Base-by-base conservation (phyloP, 169 alveolate species). In the Babesia bigemina region DNA sequence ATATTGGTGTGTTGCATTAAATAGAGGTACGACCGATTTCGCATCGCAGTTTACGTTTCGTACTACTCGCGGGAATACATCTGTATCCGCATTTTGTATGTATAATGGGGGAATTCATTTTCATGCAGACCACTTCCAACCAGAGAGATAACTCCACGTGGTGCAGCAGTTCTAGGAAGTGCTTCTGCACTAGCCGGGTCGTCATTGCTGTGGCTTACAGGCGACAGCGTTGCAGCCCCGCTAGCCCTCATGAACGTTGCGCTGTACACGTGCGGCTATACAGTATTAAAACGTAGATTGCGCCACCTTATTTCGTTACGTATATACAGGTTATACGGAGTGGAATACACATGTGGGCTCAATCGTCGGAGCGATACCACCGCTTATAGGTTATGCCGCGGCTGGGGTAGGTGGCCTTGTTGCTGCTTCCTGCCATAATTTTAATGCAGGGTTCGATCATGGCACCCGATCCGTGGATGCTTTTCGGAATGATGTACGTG, bases 301-400 rank as follows among this genome's bases (percentile, higher is more conserved):
- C 0, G 0, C 57, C 14, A 17, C 8, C 6, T 8, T 14, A 55
- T 44, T 12, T 0, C 11, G 26, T 7, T 47, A 69, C 56, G 12
- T 44, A 44, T 24, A 17, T 36, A 11, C 67, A 83, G 90, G 67
- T 22, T 63, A 63, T 62, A 86, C 94, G 4, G 86, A 85, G 24
- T 90, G 90, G 84, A 90, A 90, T 63, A 90, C 94, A 3, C 94
- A 90, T 57, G 66, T 90, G 19, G 94, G 94, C 22, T 79, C 94
- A 26, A 60, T 90, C 21, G 94, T 90, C n/a, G 94, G 94, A 50
- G 85, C 92, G 11, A 76, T 90, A 52, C 94, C 94, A 4, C 91
- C 92, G 13, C 73, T 90, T 39, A 90, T 90, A 60, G 94, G 94
- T 11, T 86, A 87, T 39, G 65, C 84, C 26, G 87, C 94, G n/a